Evolutionary conservation across 2,329 filamentous ascomycete species (phyloP), one percentile per base, ranked within the genome.

Genomic region (Ramularia collo-cygni): DNA sequence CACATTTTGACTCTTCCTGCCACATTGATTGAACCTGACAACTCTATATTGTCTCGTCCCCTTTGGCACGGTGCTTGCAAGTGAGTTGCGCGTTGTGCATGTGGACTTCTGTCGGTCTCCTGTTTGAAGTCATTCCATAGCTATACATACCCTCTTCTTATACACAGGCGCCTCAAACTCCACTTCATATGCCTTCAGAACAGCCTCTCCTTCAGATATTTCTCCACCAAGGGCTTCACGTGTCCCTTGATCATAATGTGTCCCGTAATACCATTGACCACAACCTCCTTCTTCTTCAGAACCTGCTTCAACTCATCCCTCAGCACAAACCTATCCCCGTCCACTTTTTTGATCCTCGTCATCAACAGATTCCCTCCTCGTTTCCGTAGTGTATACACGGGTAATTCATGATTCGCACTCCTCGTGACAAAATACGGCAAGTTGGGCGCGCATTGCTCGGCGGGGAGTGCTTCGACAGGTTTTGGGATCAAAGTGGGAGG

Each of bases 311-410:
- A 59, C 52, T 88, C 82, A 26, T 73, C 63, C 46, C 76, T 71
- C 48, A 96, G 60, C 3, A 69, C 74, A 21, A 68, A 63, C 35
- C 79, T 57, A 59, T 94, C 75, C 12, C 92, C 92, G 42, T 86
- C 79, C 35, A 90, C 74, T 64, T 85, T 88, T 61, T 87, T 83
- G 40, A 98, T 66, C 41, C 77, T 64, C 4, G 90, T 93, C 55
- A 84, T 65, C 54, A 79, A 77, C 58, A 80, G 72, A 50, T 85
- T 92, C 10, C 86, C 85, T 37, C 87, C 87, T 9, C 78, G 73
- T 67, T 85, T 89, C 49, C 66, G 69, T 50, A 79, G 71, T 12
- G 79, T 70, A 66, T 96, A 98, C 31, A 96, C 75, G 16, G 86
- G 79, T 2, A 92, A 68, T 50, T 86, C 78, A 34, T 79, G 76